Percentiles rank a stretch among this genome's conserved stretches.
phyloP scores from a whole-genome alignment of 2,329 filamentous ascomycete genomes.

The Neoarthrinium moseri region DNA sequence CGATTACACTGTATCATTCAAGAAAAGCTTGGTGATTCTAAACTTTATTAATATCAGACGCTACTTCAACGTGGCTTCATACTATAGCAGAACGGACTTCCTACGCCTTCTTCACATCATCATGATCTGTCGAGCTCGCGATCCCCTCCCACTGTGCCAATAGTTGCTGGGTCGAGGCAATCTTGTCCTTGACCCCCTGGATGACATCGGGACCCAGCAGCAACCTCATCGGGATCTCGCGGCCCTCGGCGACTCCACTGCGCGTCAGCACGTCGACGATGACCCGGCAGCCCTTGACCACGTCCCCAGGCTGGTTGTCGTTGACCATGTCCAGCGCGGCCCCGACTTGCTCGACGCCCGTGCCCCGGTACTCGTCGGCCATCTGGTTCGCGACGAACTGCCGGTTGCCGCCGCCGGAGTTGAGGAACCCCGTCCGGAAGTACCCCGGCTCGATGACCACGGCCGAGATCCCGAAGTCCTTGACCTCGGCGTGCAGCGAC shows the following conservation, averaged over 20 bases:
- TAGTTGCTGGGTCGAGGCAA: constrained; percentile 37
- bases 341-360: constrained; percentile 25
- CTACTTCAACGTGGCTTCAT: no score
- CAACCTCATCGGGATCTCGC: constrained; percentile 50
- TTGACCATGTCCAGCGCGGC: constrained; percentile 33
- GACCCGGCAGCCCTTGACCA: constrained; percentile 48
- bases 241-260: constrained; percentile 44
- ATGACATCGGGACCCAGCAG: constrained; percentile 53
- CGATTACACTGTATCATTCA: not conserved
- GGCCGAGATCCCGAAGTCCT: constrained; percentile 36
- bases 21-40: no score
- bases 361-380: constrained; percentile 28
- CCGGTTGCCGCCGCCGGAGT: constrained; percentile 27
- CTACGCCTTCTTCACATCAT: constrained; percentile 19
- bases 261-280: constrained; percentile 55
- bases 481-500: constrained; percentile 31
- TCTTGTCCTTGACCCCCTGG: constrained; percentile 40
- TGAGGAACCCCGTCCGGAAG: constrained; percentile 51
- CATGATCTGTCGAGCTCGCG: constrained; percentile 35
- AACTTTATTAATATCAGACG: no score
- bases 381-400: constrained; percentile 23
- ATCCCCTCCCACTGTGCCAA: constrained; percentile 50
- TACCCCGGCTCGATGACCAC: constrained; percentile 49
- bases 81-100: no score
- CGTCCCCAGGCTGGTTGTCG: constrained; percentile 53